Evolutionary conservation across 176 grass and related monocot genomes (phyloP).

Genomic region (Aegilops tauschii): DNA sequence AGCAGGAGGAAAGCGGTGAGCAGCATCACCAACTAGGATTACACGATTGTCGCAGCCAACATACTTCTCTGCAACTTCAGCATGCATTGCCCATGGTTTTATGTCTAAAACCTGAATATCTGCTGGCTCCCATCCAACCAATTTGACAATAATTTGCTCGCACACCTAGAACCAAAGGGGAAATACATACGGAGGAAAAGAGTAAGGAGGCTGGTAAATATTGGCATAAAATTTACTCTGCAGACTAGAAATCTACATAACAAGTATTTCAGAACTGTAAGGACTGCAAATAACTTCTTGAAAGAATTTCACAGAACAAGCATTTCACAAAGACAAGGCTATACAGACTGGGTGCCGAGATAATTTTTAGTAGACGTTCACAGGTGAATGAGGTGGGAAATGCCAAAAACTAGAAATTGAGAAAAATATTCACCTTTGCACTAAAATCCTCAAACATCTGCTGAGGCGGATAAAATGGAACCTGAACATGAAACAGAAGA

Average conservation of each 20-base stretch:
- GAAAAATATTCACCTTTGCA: constrained; percentile 50
- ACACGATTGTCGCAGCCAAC: constrained; percentile 56
- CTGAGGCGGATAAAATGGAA: constrained; percentile 95
- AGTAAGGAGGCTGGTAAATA: not conserved
- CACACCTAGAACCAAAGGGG: constrained; percentile 49
- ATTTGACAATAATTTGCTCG: constrained; percentile 85
- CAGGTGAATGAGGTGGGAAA: not conserved
- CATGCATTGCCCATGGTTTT: constrained; percentile 97
- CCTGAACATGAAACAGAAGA: constrained; percentile 51
- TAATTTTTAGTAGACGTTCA: not conserved
- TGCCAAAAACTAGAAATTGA: constrained; percentile 17
- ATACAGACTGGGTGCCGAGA: not conserved
- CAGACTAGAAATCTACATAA: not conserved
- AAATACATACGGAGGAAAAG: not conserved
- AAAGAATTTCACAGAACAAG: not conserved
- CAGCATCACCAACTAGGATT: constrained; percentile 87
- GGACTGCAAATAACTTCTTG: not conserved
- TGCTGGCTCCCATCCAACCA: constrained; percentile 67
- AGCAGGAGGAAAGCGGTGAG: constrained; percentile 89
- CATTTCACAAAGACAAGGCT: not conserved
- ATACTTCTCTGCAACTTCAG: constrained; percentile 94
- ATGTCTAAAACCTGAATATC: constrained; percentile 83
- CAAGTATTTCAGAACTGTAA: not conserved
- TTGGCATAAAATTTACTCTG: constrained; percentile 11
- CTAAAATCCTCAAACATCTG: constrained; percentile 88